A percentile compares a stretch with the other conserved stretches of the same genome.
These are phyloP conservation scores for Populus trichocarpa DNA, from an alignment of 441 rosid genomes.

Conservation along the genomic window DNA sequence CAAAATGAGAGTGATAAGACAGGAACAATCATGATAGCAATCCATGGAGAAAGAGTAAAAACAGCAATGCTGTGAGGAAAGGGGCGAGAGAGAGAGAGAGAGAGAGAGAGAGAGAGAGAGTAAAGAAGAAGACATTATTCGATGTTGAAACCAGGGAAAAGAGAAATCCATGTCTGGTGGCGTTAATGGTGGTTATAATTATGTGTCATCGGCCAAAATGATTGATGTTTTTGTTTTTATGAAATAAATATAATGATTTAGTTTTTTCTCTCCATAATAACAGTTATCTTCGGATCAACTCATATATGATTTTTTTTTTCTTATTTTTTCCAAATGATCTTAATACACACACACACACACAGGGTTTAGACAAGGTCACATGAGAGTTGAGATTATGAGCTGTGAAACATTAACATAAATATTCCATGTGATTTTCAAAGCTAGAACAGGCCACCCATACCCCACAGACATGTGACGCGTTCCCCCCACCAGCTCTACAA, in stretches of 20 bases:
- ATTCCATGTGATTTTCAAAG: constrained; percentile 4
- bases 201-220: too few relatives aligned
- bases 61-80: background rate
- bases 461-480: constrained; percentile 11
- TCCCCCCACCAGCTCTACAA: background rate
- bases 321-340: too few relatives aligned
- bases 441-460: background rate
- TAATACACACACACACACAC: too few relatives aligned
- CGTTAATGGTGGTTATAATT: too few relatives aligned
- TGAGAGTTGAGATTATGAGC: background rate
- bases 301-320: too few relatives aligned
- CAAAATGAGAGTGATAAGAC: background rate
- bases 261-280: too few relatives aligned
- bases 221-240: too few relatives aligned
- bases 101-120: background rate
- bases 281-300: too few relatives aligned
- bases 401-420: background rate
- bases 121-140: too few relatives aligned
- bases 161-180: background rate
- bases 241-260: too few relatives aligned
- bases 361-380: background rate
- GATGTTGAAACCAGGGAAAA: too few relatives aligned
- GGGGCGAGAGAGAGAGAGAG: background rate
- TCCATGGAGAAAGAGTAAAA: background rate
- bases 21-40: background rate